Conservation (phyloP, 1,284 basidiomycete species). For the Sanghuangporus sanghuang region DNA sequence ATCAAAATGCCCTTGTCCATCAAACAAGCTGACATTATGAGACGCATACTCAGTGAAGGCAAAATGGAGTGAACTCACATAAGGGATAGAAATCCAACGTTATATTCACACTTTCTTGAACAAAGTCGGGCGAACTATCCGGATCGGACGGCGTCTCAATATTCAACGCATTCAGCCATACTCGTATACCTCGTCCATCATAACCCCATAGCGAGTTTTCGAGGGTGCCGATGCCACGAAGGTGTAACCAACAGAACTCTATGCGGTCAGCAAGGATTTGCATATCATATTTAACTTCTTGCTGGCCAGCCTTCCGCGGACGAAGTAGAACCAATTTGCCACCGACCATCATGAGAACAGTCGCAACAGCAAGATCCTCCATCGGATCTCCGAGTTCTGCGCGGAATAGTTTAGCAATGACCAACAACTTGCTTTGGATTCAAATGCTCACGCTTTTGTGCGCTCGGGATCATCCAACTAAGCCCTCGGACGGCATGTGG, state of each 20-base stretch:
- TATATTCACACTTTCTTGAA: slow-evolving; percentile 91
- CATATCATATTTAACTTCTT: slow-evolving; percentile 96
- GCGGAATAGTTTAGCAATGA: slow-evolving; percentile 14
- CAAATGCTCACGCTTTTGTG: slow-evolving; percentile 77
- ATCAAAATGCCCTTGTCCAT: slow-evolving; percentile 99
- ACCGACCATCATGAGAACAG: slow-evolving; percentile 94
- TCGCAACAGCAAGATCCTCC: slow-evolving; percentile 91
- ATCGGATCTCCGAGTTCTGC: slow-evolving; percentile 90
- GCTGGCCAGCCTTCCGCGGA: slow-evolving; percentile 61
- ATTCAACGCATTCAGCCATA: slow-evolving; percentile 94
- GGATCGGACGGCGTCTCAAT: slow-evolving; percentile 44
- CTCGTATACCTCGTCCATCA: slow-evolving; percentile 83
- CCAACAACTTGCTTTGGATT: background rate
- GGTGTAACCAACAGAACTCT: slow-evolving; percentile 98
- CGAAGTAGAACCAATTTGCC: slow-evolving; percentile 87
- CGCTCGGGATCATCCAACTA: slow-evolving; percentile 95
- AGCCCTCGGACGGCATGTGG: slow-evolving; percentile 85
- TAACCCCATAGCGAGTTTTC: slow-evolving; percentile 99
- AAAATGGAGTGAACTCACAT: slow-evolving; percentile 50
- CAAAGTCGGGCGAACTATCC: slow-evolving; percentile 50
- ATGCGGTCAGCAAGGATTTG: slow-evolving; percentile 94
- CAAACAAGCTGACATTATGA: slow-evolving; percentile 33
- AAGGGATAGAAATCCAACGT: slow-evolving; percentile 93
- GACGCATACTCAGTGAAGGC: background rate
- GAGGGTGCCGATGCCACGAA: slow-evolving; percentile 85